Evolutionary conservation across 306 rosid genomes (phyloP).

Genomic region (Pueraria montana): DNA sequence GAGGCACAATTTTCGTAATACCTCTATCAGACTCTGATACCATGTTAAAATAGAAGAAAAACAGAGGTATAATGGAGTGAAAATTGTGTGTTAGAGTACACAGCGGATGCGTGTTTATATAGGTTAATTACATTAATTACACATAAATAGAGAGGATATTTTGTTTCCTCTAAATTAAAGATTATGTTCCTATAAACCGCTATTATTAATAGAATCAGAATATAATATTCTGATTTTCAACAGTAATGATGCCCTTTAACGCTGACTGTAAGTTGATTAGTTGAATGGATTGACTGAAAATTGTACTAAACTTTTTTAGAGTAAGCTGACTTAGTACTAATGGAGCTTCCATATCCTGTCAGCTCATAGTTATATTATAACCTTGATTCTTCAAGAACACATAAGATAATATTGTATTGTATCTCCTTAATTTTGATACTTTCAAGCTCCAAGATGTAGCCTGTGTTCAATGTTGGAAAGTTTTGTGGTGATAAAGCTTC

Average conservation of each 20-base stretch:
- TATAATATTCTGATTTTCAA: too few relatives aligned
- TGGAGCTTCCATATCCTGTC: constrained; percentile 4
- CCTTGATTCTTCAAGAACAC: constrained; percentile 31
- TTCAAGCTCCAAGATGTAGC: constrained; percentile 14
- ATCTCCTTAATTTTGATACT: constrained; percentile 11
- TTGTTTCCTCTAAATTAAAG: too few relatives aligned
- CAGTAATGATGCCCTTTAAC: not conserved
- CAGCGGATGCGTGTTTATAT: too few relatives aligned
- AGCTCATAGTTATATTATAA: not conserved
- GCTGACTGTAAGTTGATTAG: not conserved
- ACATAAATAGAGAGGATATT: too few relatives aligned
- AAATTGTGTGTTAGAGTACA: too few relatives aligned
- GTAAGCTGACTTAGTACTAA: not conserved
- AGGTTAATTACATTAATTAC: too few relatives aligned
- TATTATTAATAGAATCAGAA: too few relatives aligned
- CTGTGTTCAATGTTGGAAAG: constrained; percentile 7
- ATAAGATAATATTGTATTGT: not conserved
- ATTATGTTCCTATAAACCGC: too few relatives aligned
- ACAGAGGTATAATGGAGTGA: too few relatives aligned
- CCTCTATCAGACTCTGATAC: too few relatives aligned
- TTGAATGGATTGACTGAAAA: constrained; percentile 34
- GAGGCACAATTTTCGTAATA: too few relatives aligned
- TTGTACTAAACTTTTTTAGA: not conserved
- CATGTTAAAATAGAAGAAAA: too few relatives aligned
- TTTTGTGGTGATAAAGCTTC: constrained; percentile 31